Evolutionary conservation across 331 rosid species (phyloP), one percentile per base, ranked within the genome.

Genomic region (Malus hybrid): DNA sequence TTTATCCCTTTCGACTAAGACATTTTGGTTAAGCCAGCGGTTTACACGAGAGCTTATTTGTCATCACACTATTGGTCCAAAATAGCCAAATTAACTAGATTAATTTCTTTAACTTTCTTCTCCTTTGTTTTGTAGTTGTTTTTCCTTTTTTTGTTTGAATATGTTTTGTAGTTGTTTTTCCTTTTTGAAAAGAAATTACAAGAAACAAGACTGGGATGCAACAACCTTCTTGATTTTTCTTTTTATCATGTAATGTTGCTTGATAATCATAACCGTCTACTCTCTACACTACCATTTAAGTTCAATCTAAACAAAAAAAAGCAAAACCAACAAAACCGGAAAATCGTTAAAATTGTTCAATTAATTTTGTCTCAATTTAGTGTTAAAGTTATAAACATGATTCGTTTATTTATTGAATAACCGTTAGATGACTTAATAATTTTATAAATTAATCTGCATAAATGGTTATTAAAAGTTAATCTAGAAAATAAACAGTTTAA

Each of bases 21-120:
- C 70, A 57, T 70, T 76, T 14, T 63, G 39, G 32, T 16, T 71
- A 75, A 59, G 73, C 42, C 11, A 39, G 46, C 1, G 12, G 59
- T 74, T 65, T n/a, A 32, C 22, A 74, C 78, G 54, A 50, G 19
- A 65, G 64, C 27, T 48, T 64, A 11, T 27, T 50, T 50, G 78
- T 33, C 33, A 48, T 31, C 39, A 5, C 8, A 50, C 28, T 29
- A 62, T 48, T 27, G 20, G 48, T 67, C 70, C 7, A 24, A 34
- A 24, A 11, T 33, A 34, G 52, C 70, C 70, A 66, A 34, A 19
- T 66, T 34, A n/a, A 66, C 50, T 34, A 19, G 52, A 31, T 66
- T 57, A 11, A 52, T 52, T 66, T 66, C 29, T 8, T 66, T 66
- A 9, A 66, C 70, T 66, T 12, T 66, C 39, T 5, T 6, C 46